Evolutionary conservation across 345 rosid species (phyloP).

Genomic region (Turritis glabra): DNA sequence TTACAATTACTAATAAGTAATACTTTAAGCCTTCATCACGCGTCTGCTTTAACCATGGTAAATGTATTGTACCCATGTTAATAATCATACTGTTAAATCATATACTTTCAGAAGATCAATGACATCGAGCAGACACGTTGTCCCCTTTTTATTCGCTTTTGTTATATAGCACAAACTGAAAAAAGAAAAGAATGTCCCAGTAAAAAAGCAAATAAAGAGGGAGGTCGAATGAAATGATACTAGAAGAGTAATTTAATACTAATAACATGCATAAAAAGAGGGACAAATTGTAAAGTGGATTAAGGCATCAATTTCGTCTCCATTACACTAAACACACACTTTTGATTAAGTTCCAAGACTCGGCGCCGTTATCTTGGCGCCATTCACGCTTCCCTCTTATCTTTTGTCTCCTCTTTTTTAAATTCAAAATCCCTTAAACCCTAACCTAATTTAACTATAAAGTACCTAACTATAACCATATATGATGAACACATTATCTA

Average conservation of each 20-base stretch:
- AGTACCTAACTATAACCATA: conserved; percentile 28
- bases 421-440: background rate
- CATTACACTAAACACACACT: conserved; percentile 17
- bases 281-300: background rate
- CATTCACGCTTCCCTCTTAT: conserved; percentile 32
- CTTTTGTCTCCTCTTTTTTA: conserved; percentile 11
- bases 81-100: conserved; percentile 5
- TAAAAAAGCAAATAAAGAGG: background rate
- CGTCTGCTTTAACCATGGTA: conserved; percentile 18
- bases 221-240: background rate
- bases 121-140: conserved; percentile 38
- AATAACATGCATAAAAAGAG: conserved; percentile 23
- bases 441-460: conserved; percentile 32
- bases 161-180: background rate
- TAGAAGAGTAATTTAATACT: background rate
- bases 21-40: conserved; percentile 4
- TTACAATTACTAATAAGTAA: conserved; percentile 1
- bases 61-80: background rate
- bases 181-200: background rate
- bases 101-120: background rate
- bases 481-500: conserved; percentile 1
- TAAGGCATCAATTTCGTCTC: conserved; percentile 37
- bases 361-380: conserved; percentile 43
- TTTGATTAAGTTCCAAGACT: conserved; percentile 34
- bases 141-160: conserved; percentile 25